These are phyloP conservation scores for Fomitopsis serialis DNA, from an alignment of 768 basidiomycete species.

Conservation along the genomic window DNA sequence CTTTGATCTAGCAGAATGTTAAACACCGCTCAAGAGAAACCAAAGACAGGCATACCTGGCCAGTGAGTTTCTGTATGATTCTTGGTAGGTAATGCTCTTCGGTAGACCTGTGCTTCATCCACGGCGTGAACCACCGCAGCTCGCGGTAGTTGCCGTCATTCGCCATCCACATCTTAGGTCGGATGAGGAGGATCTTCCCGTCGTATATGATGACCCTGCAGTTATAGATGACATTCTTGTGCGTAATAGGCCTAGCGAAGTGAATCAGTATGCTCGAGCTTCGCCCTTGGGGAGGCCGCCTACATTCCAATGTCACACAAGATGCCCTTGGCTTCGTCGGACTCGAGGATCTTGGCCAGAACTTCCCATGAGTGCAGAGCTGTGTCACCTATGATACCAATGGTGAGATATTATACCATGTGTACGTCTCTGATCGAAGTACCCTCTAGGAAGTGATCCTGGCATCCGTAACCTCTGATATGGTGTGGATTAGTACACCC, in stretches of 20 bases:
- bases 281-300: neutral
- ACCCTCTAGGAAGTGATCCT: conserved; percentile 98
- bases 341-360: conserved; percentile 81
- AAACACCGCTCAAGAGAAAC: neutral
- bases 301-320: conserved; percentile 97
- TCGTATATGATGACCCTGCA: conserved; percentile 88
- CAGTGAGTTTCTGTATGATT: conserved; percentile 83
- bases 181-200: conserved; percentile 84
- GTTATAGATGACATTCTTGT: conserved; percentile 98
- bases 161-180: conserved; percentile 99
- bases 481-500: neutral
- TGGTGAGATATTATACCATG: neutral
- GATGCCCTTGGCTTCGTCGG: conserved; percentile 77
- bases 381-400: conserved; percentile 72
- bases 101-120: conserved; percentile 83
- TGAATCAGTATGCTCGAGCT: neutral
- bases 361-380: conserved; percentile 97
- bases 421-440: neutral
- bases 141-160: conserved; percentile 96
- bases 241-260: conserved; percentile 77
- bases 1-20: conserved; percentile 46
- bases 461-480: conserved; percentile 91
- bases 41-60: conserved; percentile 74
- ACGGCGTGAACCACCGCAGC: conserved; percentile 85
- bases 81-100: conserved; percentile 92